Evolutionary conservation across 2,329 filamentous ascomycete species (phyloP), one percentile per base, ranked within the genome.

Genomic region (Fusarium denticulatum): DNA sequence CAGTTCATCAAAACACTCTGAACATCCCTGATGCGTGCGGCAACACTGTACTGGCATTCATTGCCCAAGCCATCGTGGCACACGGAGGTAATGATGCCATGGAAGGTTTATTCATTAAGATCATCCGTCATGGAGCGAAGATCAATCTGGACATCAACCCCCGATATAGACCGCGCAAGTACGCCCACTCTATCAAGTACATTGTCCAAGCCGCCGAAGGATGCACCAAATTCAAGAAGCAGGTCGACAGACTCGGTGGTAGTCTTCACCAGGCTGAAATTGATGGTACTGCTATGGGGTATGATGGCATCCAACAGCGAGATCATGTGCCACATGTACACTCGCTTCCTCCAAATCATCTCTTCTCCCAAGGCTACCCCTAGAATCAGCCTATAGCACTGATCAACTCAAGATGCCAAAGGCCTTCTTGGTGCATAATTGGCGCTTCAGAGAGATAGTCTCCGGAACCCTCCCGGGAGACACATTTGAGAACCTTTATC

Each of bases 141-240:
- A 37, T 70, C 11, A 70, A 70, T 39, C 24, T 60, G 16, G 49
- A 70, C 16, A 26, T 56, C 28, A 70, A 69, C 18, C 6, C 14
- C 15, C 9, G 30, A 16, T 30, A 52, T 26, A 43, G 34, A 7
- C 47, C 56, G 7, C 26, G 18, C 24, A 26, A 18, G 22, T 64
- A 50, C 9, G 20, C 36, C 11, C 57, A 55, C 32, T 69, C 66
- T 9, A 52, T 69, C 49, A 45, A 32, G 30, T 50, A 43, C 28
- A 50, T 46, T 9, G 45, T 22, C 13, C n/a, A 50, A 26, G 22
- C 15, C 13, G 32, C 62, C 18, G 8, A 7, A 12, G 28, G 49
- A 32, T 46, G 45, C 24, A 7, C 13, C 20, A 24, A 11, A 8
- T 52, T 67, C 53, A 61, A 67, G 20, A 62, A 7, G 10, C 13